phyloP scores from a whole-genome alignment of 2,329 filamentous ascomycete species.

The Colletotrichum endophyticum region DNA sequence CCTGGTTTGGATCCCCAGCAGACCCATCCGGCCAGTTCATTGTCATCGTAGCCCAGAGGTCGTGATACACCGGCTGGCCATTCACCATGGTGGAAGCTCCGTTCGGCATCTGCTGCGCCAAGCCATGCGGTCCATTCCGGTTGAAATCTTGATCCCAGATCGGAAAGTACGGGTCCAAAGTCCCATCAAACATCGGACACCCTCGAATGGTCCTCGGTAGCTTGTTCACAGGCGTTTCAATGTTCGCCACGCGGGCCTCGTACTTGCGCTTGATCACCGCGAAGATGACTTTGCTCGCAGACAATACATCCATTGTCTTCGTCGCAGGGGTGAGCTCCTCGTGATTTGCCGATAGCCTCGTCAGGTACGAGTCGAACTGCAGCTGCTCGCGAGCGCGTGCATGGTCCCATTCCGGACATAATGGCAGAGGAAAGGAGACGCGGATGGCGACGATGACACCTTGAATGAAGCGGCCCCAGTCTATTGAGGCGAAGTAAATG shows the following conservation, averaged over 20 bases:
- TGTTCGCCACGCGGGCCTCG: constrained; percentile 39
- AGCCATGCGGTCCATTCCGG: background rate
- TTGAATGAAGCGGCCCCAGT: constrained; percentile 48
- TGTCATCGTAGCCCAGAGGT: constrained; percentile 55
- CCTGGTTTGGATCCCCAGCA: background rate
- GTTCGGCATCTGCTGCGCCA: background rate
- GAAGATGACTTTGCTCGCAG: constrained; percentile 51
- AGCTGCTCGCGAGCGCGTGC: constrained; percentile 43
- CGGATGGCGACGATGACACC: constrained; percentile 48
- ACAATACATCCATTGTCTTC: constrained; percentile 44
- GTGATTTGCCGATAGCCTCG: constrained; percentile 32
- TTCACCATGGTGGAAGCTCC: constrained; percentile 6
- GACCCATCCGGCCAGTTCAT: constrained; percentile 43
- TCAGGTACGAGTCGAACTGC: constrained; percentile 43
- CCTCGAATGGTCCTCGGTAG: constrained; percentile 25
- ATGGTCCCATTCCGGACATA: constrained; percentile 38
- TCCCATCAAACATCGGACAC: constrained; percentile 59
- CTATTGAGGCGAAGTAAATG: constrained; percentile 41
- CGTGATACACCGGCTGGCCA: constrained; percentile 38
- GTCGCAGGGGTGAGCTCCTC: constrained; percentile 26
- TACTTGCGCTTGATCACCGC: constrained; percentile 52
- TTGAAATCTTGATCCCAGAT: constrained; percentile 47
- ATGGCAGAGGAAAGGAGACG: constrained; percentile 48
- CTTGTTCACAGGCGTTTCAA: constrained; percentile 28
- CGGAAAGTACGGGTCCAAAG: constrained; percentile 48